Evolutionary conservation across 2,329 filamentous ascomycete genomes (phyloP).

Genomic region (Hypoxylon sp.): DNA sequence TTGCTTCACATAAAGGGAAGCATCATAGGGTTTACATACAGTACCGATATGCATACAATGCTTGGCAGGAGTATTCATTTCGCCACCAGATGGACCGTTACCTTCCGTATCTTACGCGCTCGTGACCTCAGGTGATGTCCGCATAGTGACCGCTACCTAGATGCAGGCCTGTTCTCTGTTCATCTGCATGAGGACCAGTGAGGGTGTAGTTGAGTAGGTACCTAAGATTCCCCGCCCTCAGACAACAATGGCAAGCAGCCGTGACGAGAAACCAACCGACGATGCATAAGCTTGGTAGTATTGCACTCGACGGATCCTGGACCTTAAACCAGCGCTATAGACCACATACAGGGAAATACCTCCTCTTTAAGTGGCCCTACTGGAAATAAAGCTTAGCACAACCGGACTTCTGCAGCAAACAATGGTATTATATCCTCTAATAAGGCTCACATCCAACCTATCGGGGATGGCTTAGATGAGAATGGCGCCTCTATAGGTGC

Average conservation of each 20-base stretch:
- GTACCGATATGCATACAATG: slow-evolving; percentile 31
- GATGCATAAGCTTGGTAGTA: slow-evolving; percentile 10
- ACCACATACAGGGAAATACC: slow-evolving; percentile 14
- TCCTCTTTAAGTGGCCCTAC: slow-evolving; percentile 6
- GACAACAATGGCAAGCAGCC: slow-evolving; percentile 1
- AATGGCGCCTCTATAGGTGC: neutral
- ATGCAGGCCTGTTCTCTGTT: slow-evolving; percentile 1
- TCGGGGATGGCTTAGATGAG: neutral
- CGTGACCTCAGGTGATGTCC: slow-evolving; percentile 15
- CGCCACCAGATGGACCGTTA: slow-evolving; percentile 21
- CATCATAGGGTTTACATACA: slow-evolving; percentile 23
- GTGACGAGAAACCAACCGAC: slow-evolving; percentile 14
- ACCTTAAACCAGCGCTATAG: slow-evolving; percentile 25
- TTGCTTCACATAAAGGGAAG: slow-evolving; percentile 18
- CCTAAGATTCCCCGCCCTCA: slow-evolving; percentile 32
- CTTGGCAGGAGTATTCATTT: slow-evolving; percentile 31
- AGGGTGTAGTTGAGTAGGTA: slow-evolving; percentile 11
- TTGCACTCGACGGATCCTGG: slow-evolving; percentile 13
- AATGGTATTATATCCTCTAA: neutral
- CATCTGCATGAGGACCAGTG: slow-evolving; percentile 13
- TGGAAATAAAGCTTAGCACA: neutral
- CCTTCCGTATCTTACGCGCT: slow-evolving; percentile 32
- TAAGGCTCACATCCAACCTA: neutral
- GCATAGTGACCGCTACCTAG: slow-evolving; percentile 3
- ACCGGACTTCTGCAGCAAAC: neutral